Conservation (phyloP, 345 rosid species). For the Hevea brasiliensis region DNA sequence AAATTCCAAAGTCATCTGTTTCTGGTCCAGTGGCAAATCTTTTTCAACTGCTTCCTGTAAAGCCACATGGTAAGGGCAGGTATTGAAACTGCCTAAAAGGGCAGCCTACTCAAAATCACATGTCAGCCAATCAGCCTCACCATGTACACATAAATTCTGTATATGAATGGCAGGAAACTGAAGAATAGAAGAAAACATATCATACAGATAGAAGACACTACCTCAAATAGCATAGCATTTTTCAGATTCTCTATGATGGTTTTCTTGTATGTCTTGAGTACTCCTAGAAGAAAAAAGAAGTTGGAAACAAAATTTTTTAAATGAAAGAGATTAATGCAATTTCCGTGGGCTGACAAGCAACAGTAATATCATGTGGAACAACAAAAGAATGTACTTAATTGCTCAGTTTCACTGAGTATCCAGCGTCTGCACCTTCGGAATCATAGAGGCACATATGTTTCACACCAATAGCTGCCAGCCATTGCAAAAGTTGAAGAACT, state of each 20-base stretch:
- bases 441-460: slow-evolving; percentile 76
- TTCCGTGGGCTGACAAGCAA: not conserved
- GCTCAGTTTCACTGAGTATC: slow-evolving; percentile 2
- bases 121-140: not conserved
- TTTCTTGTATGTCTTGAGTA: slow-evolving; percentile 75
- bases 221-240: slow-evolving; percentile 48
- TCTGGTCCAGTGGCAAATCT: slow-evolving; percentile 24
- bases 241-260: slow-evolving; percentile 46
- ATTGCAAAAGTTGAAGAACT: slow-evolving; percentile 60
- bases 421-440: slow-evolving; percentile 54
- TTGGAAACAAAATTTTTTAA: not conserved
- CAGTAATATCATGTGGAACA: not conserved
- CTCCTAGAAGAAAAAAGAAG: slow-evolving; percentile 44
- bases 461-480: slow-evolving; percentile 62
- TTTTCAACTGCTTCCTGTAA: slow-evolving; percentile 50
- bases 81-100: not conserved
- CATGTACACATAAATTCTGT: not conserved
- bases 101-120: not conserved
- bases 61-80: not conserved
- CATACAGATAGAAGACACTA: slow-evolving; percentile 17
- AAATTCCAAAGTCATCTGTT: slow-evolving; percentile 56
- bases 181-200: not conserved
- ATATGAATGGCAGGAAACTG: not conserved
- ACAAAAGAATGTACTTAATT: not conserved
- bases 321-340: not conserved